Base-by-base conservation (phyloP, 495 filamentous ascomycete species). In the Monascus purpureus region DNA sequence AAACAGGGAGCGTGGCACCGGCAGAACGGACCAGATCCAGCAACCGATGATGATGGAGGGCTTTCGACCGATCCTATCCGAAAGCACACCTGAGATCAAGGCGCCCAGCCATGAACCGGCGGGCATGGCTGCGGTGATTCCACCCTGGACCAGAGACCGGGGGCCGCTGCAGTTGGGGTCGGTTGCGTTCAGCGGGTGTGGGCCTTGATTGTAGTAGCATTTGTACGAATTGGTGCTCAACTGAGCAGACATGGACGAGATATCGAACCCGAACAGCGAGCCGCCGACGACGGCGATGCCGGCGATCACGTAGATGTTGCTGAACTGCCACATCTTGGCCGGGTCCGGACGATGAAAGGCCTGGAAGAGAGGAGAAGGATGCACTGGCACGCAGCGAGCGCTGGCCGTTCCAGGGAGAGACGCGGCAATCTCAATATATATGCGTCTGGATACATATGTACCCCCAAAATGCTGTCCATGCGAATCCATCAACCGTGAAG, bases 251-350 rank as follows among this genome's bases (percentile, higher is more conserved):
- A 85, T 79, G n/a, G 78, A 82, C 36, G 69, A 69, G 50, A 85
- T 82, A 60, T 84, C 82, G 43, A 86, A 85, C 35, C 81, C 81
- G 40, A 92, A 88, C 12, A 87, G 68, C 29, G 70, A 76, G 50
- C 82, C 83, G 38, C 83, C 83, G 33, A 81, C 65, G 43, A 87
- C 76, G 46, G 79, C 68, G 53, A 80, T 70, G 52, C 75, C 74
- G 41, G 80, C 68, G 50, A 85, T 85, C 25, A 75, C 49, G 43
- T 83, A 84, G 37, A 82, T 67, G 45, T 82, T 83, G 13, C 76
- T 74, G 29, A 77, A n/a, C n/a, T n/a, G n/a, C n/a, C n/a, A n/a
- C n/a, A n/a, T n/a, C n/a, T n/a, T n/a, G n/a, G n/a, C n/a, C n/a
- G n/a, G n/a, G n/a, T n/a, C n/a, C n/a, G n/a, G n/a, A n/a, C n/a